These are phyloP conservation scores for Colletotrichum neosansevieriae DNA, from an alignment of 2,329 filamentous ascomycete species.

Conservation along the genomic window DNA sequence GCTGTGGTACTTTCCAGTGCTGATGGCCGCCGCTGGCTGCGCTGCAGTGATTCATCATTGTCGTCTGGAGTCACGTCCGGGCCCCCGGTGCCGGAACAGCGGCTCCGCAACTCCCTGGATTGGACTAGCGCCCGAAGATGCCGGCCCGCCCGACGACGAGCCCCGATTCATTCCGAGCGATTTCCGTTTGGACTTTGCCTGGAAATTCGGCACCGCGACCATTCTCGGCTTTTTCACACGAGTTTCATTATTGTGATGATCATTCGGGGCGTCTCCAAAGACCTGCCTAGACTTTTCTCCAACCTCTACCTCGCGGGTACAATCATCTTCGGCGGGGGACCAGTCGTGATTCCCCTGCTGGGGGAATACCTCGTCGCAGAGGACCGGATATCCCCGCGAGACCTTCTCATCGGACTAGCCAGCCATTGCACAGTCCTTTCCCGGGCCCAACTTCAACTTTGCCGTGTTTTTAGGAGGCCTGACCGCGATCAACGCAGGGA, in stretches of 20 bases:
- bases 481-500: conserved; percentile 53
- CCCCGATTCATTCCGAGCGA: conserved; percentile 46
- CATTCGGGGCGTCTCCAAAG: conserved; percentile 52
- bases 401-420: conserved; percentile 76
- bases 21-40: conserved; percentile 67
- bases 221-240: conserved; percentile 58
- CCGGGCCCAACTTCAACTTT: conserved; percentile 60
- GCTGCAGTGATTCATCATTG: conserved; percentile 66
- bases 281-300: conserved; percentile 66
- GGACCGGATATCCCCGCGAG: conserved; percentile 73
- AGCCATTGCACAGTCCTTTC: conserved; percentile 75
- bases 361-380: conserved; percentile 69
- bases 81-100: neutral
- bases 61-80: no score
- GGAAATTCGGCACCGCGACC: conserved; percentile 52
- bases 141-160: conserved; percentile 40
- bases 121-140: neutral
- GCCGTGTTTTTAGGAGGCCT: conserved; percentile 67
- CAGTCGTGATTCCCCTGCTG: conserved; percentile 69
- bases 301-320: conserved; percentile 78
- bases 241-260: conserved; percentile 67
- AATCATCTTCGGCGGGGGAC: conserved; percentile 68
- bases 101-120: neutral
- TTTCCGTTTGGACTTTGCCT: conserved; percentile 50
- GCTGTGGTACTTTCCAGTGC: conserved; percentile 75